These are phyloP conservation scores for Rhododendron griersonianum DNA, from an alignment of 148 eudicot genomes.

Conservation along the genomic window DNA sequence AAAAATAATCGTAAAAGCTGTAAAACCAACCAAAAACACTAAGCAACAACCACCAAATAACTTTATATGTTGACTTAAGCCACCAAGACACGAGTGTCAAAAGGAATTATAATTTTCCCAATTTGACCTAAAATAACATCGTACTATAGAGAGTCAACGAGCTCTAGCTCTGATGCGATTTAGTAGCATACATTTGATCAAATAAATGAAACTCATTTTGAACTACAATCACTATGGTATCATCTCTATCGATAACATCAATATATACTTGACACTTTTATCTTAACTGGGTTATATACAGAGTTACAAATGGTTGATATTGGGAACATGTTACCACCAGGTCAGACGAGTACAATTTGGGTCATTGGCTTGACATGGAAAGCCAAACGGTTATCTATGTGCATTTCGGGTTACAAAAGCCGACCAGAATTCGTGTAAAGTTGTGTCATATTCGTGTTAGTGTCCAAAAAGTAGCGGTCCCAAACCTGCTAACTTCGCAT, in stretches of 20 bases:
- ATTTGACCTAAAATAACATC: too few species aligned
- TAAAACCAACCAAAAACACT: not conserved
- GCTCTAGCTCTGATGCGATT: not conserved
- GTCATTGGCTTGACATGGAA: not conserved
- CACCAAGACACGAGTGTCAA: not conserved
- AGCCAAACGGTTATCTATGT: not conserved
- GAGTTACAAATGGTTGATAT: not conserved
- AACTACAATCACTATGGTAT: not conserved
- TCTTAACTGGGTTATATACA: not conserved
- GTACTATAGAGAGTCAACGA: not conserved
- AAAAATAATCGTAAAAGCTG: not conserved
- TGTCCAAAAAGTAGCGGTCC: not conserved
- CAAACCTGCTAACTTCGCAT: not conserved
- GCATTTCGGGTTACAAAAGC: not conserved
- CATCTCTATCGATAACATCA: not conserved
- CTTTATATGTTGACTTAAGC: not conserved
- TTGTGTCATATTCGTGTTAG: not conserved
- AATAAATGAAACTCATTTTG: not conserved
- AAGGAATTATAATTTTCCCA: too few species aligned
- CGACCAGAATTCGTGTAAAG: not conserved
- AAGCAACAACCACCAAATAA: not conserved
- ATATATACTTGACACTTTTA: not conserved
- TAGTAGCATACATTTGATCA: not conserved
- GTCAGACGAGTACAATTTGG: not conserved
- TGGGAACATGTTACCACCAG: not conserved